phyloP scores from a whole-genome alignment of 1,139 yeast genomes.

The Diutina scorzettiae region DNA sequence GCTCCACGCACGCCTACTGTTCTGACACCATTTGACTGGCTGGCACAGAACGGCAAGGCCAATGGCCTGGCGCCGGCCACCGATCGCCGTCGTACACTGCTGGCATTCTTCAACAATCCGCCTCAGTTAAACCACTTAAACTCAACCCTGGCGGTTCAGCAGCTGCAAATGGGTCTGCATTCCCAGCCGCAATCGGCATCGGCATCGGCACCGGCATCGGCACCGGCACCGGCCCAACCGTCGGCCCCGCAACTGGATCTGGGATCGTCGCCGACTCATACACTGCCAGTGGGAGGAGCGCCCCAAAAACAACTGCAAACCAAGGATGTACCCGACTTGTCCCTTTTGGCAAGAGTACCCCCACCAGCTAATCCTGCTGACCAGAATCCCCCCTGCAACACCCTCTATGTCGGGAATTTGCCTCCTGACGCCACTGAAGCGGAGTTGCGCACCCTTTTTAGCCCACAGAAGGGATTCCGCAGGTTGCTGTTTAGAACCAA shows the following conservation, averaged over 20 bases:
- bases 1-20: constrained; percentile 6
- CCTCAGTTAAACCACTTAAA: not conserved
- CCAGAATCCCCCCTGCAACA: constrained; percentile 97
- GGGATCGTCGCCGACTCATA: constrained; percentile 7
- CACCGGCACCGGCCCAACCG: constrained; percentile 8
- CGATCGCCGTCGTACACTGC: constrained; percentile 20
- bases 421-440: constrained; percentile 97
- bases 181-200: constrained; percentile 11
- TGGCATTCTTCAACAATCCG: constrained; percentile 20
- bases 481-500: constrained; percentile 81
- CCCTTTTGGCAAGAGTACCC: constrained; percentile 66
- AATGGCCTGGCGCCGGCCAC: not conserved
- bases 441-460: constrained; percentile 76
- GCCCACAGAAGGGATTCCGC: constrained; percentile 87
- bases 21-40: constrained; percentile 10
- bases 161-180: constrained; percentile 7
- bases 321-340: constrained; percentile 55
- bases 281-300: constrained; percentile 4
- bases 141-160: constrained; percentile 6
- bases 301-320: constrained; percentile 8
- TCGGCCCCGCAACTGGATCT: constrained; percentile 7
- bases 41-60: constrained; percentile 3
- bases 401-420: constrained; percentile 88
- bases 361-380: constrained; percentile 99
- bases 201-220: constrained; percentile 11